Percentiles rank a stretch among this genome's conserved stretches.
These are phyloP conservation scores for Earliella scabrosa DNA, from an alignment of 1,284 basidiomycete genomes.

Conservation along the genomic window DNA sequence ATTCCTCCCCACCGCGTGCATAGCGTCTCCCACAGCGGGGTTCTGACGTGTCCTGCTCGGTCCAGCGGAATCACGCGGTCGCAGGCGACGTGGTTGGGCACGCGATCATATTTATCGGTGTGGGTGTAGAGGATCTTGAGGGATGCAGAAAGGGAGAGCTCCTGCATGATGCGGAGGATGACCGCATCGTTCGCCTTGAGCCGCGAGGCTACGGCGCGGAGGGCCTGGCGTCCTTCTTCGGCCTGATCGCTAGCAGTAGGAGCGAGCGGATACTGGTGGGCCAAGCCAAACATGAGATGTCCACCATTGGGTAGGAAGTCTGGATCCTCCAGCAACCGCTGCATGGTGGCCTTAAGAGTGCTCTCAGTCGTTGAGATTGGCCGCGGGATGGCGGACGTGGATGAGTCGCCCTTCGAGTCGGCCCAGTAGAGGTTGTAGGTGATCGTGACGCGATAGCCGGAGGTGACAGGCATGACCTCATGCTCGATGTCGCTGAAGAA, in stretches of 20 bases:
- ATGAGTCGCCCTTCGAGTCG: background rate
- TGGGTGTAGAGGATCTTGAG: conserved; percentile 19
- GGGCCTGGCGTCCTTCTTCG: background rate
- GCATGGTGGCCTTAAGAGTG: conserved; percentile 15
- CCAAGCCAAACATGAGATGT: conserved; percentile 41
- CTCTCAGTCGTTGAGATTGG: background rate
- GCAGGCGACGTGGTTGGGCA: background rate
- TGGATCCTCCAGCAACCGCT: conserved; percentile 28
- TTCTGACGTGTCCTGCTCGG: background rate
- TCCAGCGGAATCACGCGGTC: conserved; percentile 4
- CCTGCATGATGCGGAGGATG: background rate
- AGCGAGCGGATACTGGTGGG: conserved; percentile 36
- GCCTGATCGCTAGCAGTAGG: background rate
- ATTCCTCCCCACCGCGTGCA: background rate
- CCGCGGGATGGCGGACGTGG: too few relatives aligned
- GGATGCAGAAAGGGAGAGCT: conserved; percentile 15
- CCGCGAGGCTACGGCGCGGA: conserved; percentile 2
- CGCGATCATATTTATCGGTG: background rate
- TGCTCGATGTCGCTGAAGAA: conserved; percentile 51
- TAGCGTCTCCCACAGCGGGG: background rate
- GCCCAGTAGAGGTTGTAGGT: conserved; percentile 43
- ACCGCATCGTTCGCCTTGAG: conserved; percentile 34
- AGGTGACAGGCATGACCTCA: conserved; percentile 43
- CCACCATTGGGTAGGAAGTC: conserved; percentile 33
- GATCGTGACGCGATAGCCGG: conserved; percentile 47